Evolutionary conservation across 2,329 filamentous ascomycete genomes (phyloP).

Genomic region (Arthrinium phaeospermum): DNA sequence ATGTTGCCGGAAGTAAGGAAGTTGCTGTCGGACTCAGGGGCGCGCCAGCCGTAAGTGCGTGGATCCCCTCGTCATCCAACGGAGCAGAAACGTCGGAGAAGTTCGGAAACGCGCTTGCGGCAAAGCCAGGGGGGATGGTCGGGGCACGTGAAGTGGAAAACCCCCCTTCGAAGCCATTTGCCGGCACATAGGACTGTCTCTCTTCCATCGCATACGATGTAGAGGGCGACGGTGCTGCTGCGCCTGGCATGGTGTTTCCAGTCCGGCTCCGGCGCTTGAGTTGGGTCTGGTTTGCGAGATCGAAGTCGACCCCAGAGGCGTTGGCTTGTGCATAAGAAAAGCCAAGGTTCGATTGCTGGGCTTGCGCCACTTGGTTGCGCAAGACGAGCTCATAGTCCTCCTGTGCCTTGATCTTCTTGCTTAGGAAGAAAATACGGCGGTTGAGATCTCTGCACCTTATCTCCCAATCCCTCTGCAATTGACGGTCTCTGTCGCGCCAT

Average conservation of each 20-base stretch:
- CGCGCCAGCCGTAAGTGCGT: constrained; percentile 65
- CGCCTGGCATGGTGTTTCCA: constrained; percentile 52
- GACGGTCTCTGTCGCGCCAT: constrained; percentile 56
- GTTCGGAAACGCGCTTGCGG: constrained; percentile 59
- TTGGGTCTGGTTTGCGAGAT: constrained; percentile 47
- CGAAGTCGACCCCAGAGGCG: constrained; percentile 54
- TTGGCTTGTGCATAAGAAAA: constrained; percentile 53
- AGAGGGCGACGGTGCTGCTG: constrained; percentile 47
- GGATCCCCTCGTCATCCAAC: constrained; percentile 67
- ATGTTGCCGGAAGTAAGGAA: constrained; percentile 72
- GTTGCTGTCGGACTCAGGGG: constrained; percentile 80
- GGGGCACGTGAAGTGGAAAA: constrained; percentile 49
- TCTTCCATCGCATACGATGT: constrained; percentile 47
- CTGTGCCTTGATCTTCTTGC: constrained; percentile 46
- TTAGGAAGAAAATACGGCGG: constrained; percentile 52
- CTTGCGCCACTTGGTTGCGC: constrained; percentile 51
- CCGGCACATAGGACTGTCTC: constrained; percentile 47
- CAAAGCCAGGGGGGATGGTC: constrained; percentile 54
- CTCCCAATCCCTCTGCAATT: constrained; percentile 63
- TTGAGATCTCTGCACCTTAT: constrained; percentile 59
- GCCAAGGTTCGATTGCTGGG: constrained; percentile 48
- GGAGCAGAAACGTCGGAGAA: constrained; percentile 48
- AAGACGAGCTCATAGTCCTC: constrained; percentile 52
- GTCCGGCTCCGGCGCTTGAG: constrained; percentile 55
- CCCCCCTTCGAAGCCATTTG: constrained; percentile 42